These are phyloP conservation scores for Penicillium sp. DNA, from an alignment of 2,329 filamentous ascomycete species.

Conservation along the genomic window DNA sequence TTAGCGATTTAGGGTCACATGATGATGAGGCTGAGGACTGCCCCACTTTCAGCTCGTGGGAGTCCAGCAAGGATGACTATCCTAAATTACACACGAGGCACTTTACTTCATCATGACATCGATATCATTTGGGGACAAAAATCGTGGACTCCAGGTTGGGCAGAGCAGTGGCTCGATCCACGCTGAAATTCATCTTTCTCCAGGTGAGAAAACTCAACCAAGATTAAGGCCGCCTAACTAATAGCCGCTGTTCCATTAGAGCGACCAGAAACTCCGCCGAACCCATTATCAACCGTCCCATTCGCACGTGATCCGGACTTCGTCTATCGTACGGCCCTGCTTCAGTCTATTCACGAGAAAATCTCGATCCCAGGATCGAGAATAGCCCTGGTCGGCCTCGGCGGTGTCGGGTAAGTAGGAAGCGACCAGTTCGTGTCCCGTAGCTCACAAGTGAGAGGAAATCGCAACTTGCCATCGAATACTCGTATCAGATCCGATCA, in stretches of 20 bases:
- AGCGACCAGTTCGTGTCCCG: background rate
- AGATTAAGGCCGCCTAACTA: no score
- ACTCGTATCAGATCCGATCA: background rate
- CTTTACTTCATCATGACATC: background rate
- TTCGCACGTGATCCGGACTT: conserved; percentile 2
- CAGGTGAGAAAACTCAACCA: background rate
- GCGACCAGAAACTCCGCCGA: background rate
- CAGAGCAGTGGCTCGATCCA: background rate
- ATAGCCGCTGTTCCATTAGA: background rate
- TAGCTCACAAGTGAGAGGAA: background rate
- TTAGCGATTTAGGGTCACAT: no score
- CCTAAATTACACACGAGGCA: no score
- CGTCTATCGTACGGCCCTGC: background rate
- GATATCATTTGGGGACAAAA: background rate
- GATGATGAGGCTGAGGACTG: no score
- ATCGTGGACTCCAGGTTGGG: background rate
- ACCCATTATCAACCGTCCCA: conserved; percentile 1
- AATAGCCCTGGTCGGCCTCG: background rate
- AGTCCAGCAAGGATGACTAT: no score
- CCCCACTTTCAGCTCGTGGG: no score
- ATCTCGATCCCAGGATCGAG: background rate
- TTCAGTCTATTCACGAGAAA: conserved; percentile 1
- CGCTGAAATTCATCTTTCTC: background rate
- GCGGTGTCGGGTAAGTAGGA: background rate
- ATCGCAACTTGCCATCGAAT: background rate